phyloP scores from a whole-genome alignment of 495 filamentous ascomycete genomes.

The Xylaria cubensis region DNA sequence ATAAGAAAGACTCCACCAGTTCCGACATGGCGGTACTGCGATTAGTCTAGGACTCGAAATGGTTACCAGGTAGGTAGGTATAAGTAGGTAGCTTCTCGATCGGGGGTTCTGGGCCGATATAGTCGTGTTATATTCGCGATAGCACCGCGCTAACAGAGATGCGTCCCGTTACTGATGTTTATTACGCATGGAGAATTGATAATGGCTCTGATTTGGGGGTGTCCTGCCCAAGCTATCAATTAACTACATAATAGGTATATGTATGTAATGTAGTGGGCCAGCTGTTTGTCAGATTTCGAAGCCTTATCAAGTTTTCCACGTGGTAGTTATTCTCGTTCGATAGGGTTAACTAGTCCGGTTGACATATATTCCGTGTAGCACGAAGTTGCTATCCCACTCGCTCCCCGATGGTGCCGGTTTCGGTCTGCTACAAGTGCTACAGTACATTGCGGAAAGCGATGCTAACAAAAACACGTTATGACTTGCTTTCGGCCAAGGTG shows the following conservation, averaged over 20 bases:
- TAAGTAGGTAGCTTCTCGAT: not conserved
- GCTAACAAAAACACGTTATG: not conserved
- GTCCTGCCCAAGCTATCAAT: not conserved
- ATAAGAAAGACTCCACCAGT: conserved; percentile 14
- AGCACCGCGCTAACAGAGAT: not conserved
- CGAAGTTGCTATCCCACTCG: not conserved
- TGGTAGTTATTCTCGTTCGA: not conserved
- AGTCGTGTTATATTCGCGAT: not conserved
- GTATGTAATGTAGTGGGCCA: too few species aligned
- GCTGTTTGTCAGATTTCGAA: not conserved
- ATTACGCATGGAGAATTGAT: conserved; percentile 7
- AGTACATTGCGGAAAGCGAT: not conserved
- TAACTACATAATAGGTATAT: too few species aligned
- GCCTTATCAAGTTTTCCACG: not conserved
- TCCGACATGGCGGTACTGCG: conserved; percentile 17
- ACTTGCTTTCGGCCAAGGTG: not conserved
- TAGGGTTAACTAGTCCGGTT: not conserved
- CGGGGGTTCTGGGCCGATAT: not conserved
- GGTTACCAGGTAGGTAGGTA: not conserved
- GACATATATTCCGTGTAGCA: not conserved
- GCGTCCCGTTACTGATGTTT: conserved; percentile 8
- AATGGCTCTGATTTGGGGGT: not conserved
- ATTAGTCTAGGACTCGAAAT: not conserved
- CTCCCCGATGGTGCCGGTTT: conserved; percentile 11
- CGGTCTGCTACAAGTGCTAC: not conserved